A percentile compares a stretch with the other conserved stretches of the same genome.
These are phyloP conservation scores for Wickerhamiella nectarea DNA, from an alignment of 805 yeast species.

Conservation along the genomic window DNA sequence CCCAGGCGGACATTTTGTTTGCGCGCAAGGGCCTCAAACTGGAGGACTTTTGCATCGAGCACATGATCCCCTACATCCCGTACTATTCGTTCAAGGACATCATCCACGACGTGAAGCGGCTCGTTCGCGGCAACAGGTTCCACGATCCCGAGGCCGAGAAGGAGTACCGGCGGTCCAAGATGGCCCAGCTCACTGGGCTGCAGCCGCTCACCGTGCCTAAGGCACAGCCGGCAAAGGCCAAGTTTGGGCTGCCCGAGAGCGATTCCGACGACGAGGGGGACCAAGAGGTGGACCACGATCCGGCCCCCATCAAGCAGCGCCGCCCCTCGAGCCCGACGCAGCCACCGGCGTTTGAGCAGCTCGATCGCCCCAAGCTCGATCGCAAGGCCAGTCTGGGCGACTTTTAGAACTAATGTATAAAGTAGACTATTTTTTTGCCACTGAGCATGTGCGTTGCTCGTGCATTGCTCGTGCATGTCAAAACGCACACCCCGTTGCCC, in stretches of 20 bases:
- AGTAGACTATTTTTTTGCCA: background rate
- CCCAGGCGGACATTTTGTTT: conserved; percentile 32
- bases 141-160: conserved; percentile 21
- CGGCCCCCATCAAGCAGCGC: conserved; percentile 12
- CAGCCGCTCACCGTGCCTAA: conserved; percentile 16
- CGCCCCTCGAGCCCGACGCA: conserved; percentile 15
- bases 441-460: too few species aligned
- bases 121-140: conserved; percentile 22
- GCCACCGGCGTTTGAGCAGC: background rate
- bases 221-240: conserved; percentile 2
- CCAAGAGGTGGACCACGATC: background rate
- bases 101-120: conserved; percentile 24
- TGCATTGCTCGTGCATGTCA: background rate
- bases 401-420: background rate
- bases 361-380: conserved; percentile 13
- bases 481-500: background rate
- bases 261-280: conserved; percentile 12
- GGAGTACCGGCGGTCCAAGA: conserved; percentile 13
- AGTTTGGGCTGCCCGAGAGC: conserved; percentile 13
- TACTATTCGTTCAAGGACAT: conserved; percentile 31
- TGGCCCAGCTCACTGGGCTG: conserved; percentile 19
- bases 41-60: conserved; percentile 30
- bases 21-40: conserved; percentile 31
- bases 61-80: conserved; percentile 31
- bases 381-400: conserved; percentile 16